A percentile compares a stretch with the other conserved stretches of the same genome.
Evolutionary conservation across 225 moss, liverwort and hornwort species (phyloP).

Genomic region (Climacium dendroides): DNA sequence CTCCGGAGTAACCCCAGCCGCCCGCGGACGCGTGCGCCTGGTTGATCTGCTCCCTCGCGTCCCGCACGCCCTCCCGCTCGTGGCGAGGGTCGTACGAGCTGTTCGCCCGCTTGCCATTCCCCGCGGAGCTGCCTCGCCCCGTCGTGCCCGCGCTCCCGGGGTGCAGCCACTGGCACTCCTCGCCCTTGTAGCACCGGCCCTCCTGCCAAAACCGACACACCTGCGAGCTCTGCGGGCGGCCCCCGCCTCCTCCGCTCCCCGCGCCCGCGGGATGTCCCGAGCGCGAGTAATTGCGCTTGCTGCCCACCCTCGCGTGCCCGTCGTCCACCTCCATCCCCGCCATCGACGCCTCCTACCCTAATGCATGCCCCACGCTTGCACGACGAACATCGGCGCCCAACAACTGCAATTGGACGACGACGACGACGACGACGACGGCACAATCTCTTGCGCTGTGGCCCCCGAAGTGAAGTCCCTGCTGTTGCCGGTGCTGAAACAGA

Average conservation of each 20-base stretch:
- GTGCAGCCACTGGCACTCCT: constrained; percentile 87
- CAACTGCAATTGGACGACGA: not conserved
- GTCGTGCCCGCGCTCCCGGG: constrained; percentile 75
- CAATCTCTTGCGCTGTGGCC: not conserved
- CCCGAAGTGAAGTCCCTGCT: not conserved
- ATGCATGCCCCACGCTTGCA: not conserved
- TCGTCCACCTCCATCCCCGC: constrained; percentile 98
- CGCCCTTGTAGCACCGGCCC: constrained; percentile 78
- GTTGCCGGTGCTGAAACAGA: not conserved
- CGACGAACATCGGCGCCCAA: not conserved
- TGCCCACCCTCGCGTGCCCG: constrained; percentile 71
- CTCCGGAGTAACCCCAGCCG: constrained; percentile 38
- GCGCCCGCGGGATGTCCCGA: constrained; percentile 34
- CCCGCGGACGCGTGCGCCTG: not conserved
- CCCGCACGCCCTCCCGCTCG: constrained; percentile 11
- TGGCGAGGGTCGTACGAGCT: constrained; percentile 35
- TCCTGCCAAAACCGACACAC: constrained; percentile 92
- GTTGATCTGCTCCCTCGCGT: constrained; percentile 15
- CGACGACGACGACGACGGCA: not conserved
- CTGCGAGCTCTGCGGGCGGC: constrained; percentile 26
- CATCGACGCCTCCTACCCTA: constrained; percentile 33
- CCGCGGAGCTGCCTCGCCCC: constrained; percentile 53
- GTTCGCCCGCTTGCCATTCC: constrained; percentile 58
- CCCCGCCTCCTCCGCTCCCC: constrained; percentile 3
- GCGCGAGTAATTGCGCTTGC: constrained; percentile 70